Percentiles rank a stretch among this genome's conserved stretches.
Conservation (phyloP, 306 rosid species). For the Hippophae gyantsensis region DNA sequence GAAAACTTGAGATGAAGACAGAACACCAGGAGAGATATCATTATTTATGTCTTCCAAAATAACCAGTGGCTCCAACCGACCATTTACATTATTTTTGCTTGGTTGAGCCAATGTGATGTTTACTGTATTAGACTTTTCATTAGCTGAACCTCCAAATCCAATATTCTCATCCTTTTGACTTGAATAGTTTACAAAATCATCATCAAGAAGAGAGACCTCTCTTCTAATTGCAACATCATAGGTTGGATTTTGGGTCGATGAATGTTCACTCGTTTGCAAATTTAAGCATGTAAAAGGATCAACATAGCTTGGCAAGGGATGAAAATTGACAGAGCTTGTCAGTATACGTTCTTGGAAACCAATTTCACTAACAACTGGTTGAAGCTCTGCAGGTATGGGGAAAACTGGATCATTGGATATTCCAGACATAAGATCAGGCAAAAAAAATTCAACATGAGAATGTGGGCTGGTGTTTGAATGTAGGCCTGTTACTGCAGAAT, state of each 20-base stretch:
- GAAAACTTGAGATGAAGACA: conserved; percentile 12
- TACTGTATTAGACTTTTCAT: conserved; percentile 24
- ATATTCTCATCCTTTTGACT: conserved; percentile 31
- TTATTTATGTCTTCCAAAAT: conserved; percentile 16
- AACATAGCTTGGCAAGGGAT: conserved; percentile 24
- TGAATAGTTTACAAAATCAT: conserved; percentile 27
- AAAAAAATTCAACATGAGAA: conserved; percentile 17
- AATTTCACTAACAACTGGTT: conserved; percentile 23
- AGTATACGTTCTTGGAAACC: conserved; percentile 23
- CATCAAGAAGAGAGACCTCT: conserved; percentile 39
- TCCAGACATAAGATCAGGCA: conserved; percentile 27
- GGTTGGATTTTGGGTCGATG: conserved; percentile 20
- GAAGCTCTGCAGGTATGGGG: conserved; percentile 25
- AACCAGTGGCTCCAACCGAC: conserved; percentile 18
- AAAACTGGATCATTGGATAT: conserved; percentile 24
- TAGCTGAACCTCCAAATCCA: conserved; percentile 16
- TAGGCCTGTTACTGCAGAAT: conserved; percentile 27
- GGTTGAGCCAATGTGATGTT: conserved; percentile 21
- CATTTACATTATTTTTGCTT: conserved; percentile 20
- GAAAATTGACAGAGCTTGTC: conserved; percentile 24
- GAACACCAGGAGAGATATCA: conserved; percentile 16
- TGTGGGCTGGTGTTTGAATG: conserved; percentile 24
- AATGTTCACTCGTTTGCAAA: conserved; percentile 26
- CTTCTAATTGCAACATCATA: conserved; percentile 18
- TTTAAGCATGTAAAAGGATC: conserved; percentile 19